Evolutionary conservation across 805 yeast species (phyloP), one percentile per base, ranked within the genome.

Genomic region (Pichia cephalocereana): DNA sequence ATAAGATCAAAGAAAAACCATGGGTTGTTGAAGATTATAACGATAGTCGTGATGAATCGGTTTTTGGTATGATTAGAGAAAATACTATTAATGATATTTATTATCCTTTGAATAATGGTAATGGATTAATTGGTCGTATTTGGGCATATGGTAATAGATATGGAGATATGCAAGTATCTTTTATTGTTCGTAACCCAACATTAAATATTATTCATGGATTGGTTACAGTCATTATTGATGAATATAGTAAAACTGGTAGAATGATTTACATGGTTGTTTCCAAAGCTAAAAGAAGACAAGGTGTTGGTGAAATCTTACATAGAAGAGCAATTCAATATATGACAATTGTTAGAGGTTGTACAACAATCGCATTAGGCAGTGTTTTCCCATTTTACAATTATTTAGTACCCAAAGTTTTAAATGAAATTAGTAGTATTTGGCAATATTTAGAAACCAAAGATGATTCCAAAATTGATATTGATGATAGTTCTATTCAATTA

Each of bases 11-110:
- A 53, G 39, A 42, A 43, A 58, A 62, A 66, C 58, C 64, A 42
- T 79, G 84, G 84, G 67, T 79, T 43, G 83, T 79, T 27, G 84
- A 79, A 55, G 76, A 70, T 49, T 75, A 76, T 55, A 71, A 74
- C 50, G 53, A 71, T 23, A 61, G 64, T 15, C 64, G 82, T 37
- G 83, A 79, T 54, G 69, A 76, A 70, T 70, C 75, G 27, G 64
- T 78, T 41, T 64, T 70, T 14, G 63, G 67, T 28, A 60, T 79
- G 45, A 65, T 75, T 65, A 73, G 68, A 47, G 66, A 64, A 44
- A 73, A 72, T 49, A 34, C 41, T 6, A 44, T 48, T 18, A 23
- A 40, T 9, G 55, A 49, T 28, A 18, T 52, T 6, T 28, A 40
- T 12, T 46, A 44, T 38, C 41, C 44, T 14, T 12, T 52, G 9